phyloP scores from a whole-genome alignment of 208 protist species.

The Angomonas desouzai region DNA sequence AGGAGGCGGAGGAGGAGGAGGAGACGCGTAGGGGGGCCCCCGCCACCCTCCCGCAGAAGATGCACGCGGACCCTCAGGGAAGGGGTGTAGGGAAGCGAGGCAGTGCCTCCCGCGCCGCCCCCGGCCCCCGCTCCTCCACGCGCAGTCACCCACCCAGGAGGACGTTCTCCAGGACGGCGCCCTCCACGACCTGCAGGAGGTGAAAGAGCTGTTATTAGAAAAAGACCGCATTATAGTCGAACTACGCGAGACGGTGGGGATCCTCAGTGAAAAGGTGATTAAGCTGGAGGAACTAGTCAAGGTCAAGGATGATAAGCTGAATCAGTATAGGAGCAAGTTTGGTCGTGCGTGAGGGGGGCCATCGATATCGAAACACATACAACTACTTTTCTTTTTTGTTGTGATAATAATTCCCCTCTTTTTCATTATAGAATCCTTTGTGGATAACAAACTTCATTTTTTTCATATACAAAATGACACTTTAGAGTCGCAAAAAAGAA shows the following conservation, averaged over 20 bases:
- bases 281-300: conserved; percentile 95
- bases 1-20: background rate
- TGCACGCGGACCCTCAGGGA: background rate
- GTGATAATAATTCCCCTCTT: too few relatives aligned
- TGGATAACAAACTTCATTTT: background rate
- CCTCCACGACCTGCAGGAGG: conserved; percentile 14
- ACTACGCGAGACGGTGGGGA: conserved; percentile 83
- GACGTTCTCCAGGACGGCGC: conserved; percentile 2
- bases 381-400: conserved; percentile 9
- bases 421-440: background rate
- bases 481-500: conserved; percentile 10
- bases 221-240: conserved; percentile 91
- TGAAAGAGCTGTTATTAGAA: conserved; percentile 68
- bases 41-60: background rate
- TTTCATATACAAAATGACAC: conserved; percentile 1
- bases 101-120: background rate
- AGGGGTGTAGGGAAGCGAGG: background rate
- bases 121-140: background rate
- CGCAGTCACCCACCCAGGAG: background rate
- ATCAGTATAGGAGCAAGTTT: conserved; percentile 66
- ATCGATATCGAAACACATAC: background rate
- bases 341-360: conserved; percentile 21
- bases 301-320: conserved; percentile 95
- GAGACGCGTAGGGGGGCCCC: conserved; percentile 10
- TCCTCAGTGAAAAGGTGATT: conserved; percentile 90